A percentile compares a stretch with the other conserved stretches of the same genome.
These are phyloP conservation scores for Alternaria conjuncta DNA, from an alignment of 2,329 filamentous ascomycete genomes.

Conservation along the genomic window DNA sequence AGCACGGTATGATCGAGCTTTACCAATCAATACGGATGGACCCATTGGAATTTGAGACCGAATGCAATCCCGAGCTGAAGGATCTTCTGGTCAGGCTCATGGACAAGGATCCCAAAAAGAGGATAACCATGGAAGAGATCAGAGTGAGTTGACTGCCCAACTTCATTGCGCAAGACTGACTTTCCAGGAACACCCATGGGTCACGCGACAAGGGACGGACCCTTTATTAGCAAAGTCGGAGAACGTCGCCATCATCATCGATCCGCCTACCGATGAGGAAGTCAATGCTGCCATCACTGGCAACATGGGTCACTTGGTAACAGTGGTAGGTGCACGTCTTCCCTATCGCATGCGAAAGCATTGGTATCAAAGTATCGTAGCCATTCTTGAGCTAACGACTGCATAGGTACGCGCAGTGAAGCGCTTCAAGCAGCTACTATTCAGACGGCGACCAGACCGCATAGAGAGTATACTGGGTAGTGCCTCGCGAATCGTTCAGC, in stretches of 20 bases:
- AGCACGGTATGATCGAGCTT: constrained; percentile 78
- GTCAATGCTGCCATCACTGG: constrained; percentile 88
- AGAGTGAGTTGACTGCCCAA: constrained; percentile 64
- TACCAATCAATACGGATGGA: constrained; percentile 87
- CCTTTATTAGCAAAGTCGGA: constrained; percentile 80
- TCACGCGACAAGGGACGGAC: constrained; percentile 80
- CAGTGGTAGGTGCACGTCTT: constrained; percentile 65
- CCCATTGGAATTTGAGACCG: constrained; percentile 65
- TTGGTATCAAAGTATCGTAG: not conserved
- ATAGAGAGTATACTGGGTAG: constrained; percentile 67
- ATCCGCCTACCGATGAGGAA: constrained; percentile 87
- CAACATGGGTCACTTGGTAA: constrained; percentile 85
- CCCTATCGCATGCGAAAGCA: not conserved
- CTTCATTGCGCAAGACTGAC: constrained; percentile 14
- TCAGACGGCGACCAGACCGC: constrained; percentile 60
- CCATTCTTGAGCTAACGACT: constrained; percentile 2
- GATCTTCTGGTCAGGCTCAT: constrained; percentile 77
- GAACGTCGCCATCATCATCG: constrained; percentile 81
- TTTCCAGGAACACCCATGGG: constrained; percentile 86
- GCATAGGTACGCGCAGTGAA: constrained; percentile 84
- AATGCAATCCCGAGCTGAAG: constrained; percentile 71
- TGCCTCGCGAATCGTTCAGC: constrained; percentile 64
- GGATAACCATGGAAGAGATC: constrained; percentile 82
- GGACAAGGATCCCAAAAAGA: constrained; percentile 82
- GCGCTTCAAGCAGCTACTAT: constrained; percentile 80